phyloP scores from a whole-genome alignment of 2,329 filamentous ascomycete species.

The Camillea tinctor region DNA sequence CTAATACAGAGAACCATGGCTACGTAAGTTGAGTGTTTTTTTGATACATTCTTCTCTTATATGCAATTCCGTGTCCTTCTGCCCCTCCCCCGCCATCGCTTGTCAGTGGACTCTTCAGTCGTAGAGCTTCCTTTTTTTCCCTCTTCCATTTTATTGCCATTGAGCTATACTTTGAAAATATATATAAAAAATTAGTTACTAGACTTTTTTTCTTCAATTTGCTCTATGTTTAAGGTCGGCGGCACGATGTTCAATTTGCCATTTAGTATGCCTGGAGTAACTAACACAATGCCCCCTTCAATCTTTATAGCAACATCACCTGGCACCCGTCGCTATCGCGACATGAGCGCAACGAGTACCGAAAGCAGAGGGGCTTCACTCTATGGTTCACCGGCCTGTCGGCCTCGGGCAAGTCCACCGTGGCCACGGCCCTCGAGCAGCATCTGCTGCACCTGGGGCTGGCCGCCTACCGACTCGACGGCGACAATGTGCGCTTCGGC shows the following conservation, averaged over 20 bases:
- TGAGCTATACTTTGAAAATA: not conserved
- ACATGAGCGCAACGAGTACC: constrained; percentile 69
- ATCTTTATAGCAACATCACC: constrained; percentile 71
- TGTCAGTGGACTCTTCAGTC: not conserved
- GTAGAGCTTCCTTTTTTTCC: not conserved
- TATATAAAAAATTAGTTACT: too few relatives aligned
- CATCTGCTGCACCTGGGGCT: constrained; percentile 85
- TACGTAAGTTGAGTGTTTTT: constrained; percentile 1
- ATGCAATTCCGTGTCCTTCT: constrained; percentile 1
- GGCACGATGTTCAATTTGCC: not conserved
- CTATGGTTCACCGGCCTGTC: constrained; percentile 98
- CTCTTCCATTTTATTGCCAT: not conserved
- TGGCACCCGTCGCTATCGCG: constrained; percentile 83
- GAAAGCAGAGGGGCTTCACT: constrained; percentile 86
- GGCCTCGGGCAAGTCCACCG: constrained; percentile 94
- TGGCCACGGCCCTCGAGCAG: constrained; percentile 95
- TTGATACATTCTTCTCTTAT: not conserved
- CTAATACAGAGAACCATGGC: not conserved
- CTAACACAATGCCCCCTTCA: not conserved
- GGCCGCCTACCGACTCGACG: constrained; percentile 88
- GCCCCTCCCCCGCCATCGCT: constrained; percentile 30
- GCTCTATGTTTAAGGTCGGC: too few relatives aligned
- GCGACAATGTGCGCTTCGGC: constrained; percentile 97
- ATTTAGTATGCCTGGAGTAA: not conserved
- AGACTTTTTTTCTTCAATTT: too few relatives aligned